Conservation (phyloP, 345 rosid genomes). For the Populus pruinosa region DNA sequence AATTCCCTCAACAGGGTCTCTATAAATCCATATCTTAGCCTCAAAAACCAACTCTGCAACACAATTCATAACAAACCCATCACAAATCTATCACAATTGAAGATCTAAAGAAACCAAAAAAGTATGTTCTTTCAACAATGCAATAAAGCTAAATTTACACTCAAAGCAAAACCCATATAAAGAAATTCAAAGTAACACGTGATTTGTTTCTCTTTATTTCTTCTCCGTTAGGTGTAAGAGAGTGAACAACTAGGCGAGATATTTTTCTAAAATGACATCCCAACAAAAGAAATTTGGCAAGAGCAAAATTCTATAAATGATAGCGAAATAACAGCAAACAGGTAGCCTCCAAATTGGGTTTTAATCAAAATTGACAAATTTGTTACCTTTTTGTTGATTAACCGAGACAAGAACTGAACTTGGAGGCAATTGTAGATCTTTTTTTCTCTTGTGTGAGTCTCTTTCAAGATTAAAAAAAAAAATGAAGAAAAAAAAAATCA, state of each 20-base stretch:
- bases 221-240: constrained; percentile 16
- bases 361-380: not conserved
- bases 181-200: constrained; percentile 11
- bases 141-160: constrained; percentile 13
- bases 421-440: not conserved
- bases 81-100: constrained; percentile 1
- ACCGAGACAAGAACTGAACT: not conserved
- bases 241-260: not conserved
- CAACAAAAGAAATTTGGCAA: constrained; percentile 10
- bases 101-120: not conserved
- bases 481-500: not conserved
- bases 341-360: not conserved
- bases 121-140: not conserved
- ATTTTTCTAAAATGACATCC: constrained; percentile 13
- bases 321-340: constrained; percentile 2
- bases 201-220: not conserved
- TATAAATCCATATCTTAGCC: not conserved
- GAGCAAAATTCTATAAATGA: not conserved
- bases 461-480: not conserved
- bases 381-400: not conserved
- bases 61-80: constrained; percentile 6
- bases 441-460: not conserved
- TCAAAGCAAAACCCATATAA: constrained; percentile 14
- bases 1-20: not conserved
- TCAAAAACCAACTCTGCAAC: constrained; percentile 2